Conservation (phyloP, 352 stramenopile species). For the Pythium aristosporum region DNA sequence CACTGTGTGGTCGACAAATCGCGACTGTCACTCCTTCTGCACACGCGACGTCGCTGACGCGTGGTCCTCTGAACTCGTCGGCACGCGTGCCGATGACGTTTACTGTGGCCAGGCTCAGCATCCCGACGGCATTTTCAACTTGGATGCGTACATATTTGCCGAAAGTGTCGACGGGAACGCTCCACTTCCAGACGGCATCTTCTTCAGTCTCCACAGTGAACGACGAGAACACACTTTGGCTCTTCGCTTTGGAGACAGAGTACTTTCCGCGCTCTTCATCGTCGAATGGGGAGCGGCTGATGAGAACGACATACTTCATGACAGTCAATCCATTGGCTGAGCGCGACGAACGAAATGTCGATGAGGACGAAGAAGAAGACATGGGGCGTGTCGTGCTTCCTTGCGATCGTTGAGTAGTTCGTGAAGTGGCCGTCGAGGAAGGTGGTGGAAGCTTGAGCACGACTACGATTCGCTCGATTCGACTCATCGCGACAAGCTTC, state of each 20-base stretch:
- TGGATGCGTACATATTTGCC: constrained; percentile 64
- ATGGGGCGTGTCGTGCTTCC: constrained; percentile 12
- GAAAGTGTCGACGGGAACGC: constrained; percentile 49
- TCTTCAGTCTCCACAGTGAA: constrained; percentile 33
- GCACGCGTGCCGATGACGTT: constrained; percentile 46
- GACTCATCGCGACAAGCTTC: constrained; percentile 32
- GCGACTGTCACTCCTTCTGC: constrained; percentile 53
- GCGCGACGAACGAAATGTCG: constrained; percentile 3
- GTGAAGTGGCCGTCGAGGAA: constrained; percentile 14
- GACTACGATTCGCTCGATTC: constrained; percentile 45
- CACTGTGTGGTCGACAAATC: constrained; percentile 48
- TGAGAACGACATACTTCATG: constrained; percentile 47
- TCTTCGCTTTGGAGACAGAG: constrained; percentile 46
- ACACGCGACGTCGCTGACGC: constrained; percentile 55
- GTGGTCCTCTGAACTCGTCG: constrained; percentile 50
- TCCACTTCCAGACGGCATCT: constrained; percentile 41
- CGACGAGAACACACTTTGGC: constrained; percentile 46
- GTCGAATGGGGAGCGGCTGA: constrained; percentile 64
- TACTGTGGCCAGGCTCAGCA: constrained; percentile 51
- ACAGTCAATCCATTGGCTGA: not conserved
- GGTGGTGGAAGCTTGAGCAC: constrained; percentile 25
- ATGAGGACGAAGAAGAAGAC: constrained; percentile 11
- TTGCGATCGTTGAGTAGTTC: constrained; percentile 11
- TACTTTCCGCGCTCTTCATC: constrained; percentile 62
- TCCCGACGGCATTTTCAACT: constrained; percentile 44